Conservation (phyloP, 805 yeast species). For the Wickerhamiella bombiphila region DNA sequence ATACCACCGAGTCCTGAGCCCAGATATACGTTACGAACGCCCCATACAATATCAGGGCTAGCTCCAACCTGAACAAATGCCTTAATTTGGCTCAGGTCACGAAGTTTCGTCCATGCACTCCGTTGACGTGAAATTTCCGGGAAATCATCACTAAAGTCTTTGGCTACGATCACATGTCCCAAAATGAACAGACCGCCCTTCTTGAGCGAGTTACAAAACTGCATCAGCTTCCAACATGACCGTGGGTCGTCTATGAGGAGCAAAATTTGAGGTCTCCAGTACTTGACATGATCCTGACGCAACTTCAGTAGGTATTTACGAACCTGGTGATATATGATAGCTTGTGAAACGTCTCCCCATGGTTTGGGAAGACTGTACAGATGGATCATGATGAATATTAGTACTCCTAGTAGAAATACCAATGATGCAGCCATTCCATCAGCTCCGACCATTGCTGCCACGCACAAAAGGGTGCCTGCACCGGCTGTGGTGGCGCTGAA, state of each 20-base stretch:
- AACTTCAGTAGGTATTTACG: slow-evolving; percentile 73
- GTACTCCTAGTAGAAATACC: slow-evolving; percentile 48
- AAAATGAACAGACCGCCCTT: slow-evolving; percentile 88
- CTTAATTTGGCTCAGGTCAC: slow-evolving; percentile 66
- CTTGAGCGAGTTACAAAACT: slow-evolving; percentile 85
- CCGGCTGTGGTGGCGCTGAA: slow-evolving; percentile 74
- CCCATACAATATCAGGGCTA: slow-evolving; percentile 85
- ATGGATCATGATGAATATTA: slow-evolving; percentile 67
- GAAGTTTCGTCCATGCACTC: slow-evolving; percentile 66
- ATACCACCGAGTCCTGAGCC: slow-evolving; percentile 98
- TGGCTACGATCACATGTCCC: slow-evolving; percentile 74
- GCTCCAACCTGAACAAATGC: slow-evolving; percentile 89
- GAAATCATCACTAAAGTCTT: slow-evolving; percentile 47
- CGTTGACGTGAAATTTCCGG: slow-evolving; percentile 59
- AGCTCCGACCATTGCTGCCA: slow-evolving; percentile 82
- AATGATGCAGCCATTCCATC: slow-evolving; percentile 81
- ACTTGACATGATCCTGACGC: slow-evolving; percentile 85
- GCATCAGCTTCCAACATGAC: slow-evolving; percentile 79
- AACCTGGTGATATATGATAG: slow-evolving; percentile 90
- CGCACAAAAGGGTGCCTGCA: slow-evolving; percentile 53
- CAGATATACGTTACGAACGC: slow-evolving; percentile 76
- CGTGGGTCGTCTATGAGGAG: slow-evolving; percentile 83
- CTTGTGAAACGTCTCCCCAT: slow-evolving; percentile 97
- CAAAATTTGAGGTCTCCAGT: slow-evolving; percentile 95
- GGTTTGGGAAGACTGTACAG: slow-evolving; percentile 87